Base-by-base conservation (phyloP, 75 land plant species). In the Pinus tabuliformis region DNA sequence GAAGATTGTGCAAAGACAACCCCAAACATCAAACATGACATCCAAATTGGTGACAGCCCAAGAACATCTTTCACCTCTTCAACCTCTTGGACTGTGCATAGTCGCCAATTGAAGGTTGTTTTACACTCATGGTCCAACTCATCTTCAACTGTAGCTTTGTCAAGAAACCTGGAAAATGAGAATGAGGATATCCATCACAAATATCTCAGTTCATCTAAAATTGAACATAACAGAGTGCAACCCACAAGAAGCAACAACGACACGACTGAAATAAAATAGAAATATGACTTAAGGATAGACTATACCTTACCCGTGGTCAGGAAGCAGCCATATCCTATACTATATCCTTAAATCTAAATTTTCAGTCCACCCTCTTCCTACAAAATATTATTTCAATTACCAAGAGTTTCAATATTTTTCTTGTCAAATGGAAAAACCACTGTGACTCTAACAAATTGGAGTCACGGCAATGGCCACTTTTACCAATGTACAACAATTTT, bases 41-140 rank as follows among this genome's bases (percentile, higher is more conserved):
- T 45, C 91, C 88, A 86, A 45, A 91, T 86, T 7, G 92, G 91
- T 13, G 83, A 30, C 56, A 91, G 57, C 63, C 88, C 60, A 11
- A 85, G 71, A 5, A 88, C 70, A 17, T 63, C 62, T 57, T 88
- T 90, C 22, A 82, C 81, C 60, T 90, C 90, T 75, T 88, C 89
- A 56, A 81, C 68, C 11, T 86, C 78, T 52, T 60, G 58, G 11
- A 70, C 62, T 7, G 85, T 73, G 62, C 87, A 80, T n/a, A 88
- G 62, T 0, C 78, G 80, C 62, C 52, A 59, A 39, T 58, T 72
- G 59, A 17, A 20, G 33, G 62, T 39, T 39, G 80, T 14, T 56
- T 21, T 75, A 8, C 57, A 26, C 15, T 75, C 39, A 15, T 57
- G n/a, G 12, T 75, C 75, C 16, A 37, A 71, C n/a, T 57, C 56